phyloP scores from a whole-genome alignment of 2,329 filamentous ascomycete genomes.

The Calonectria pseudoturangicola region DNA sequence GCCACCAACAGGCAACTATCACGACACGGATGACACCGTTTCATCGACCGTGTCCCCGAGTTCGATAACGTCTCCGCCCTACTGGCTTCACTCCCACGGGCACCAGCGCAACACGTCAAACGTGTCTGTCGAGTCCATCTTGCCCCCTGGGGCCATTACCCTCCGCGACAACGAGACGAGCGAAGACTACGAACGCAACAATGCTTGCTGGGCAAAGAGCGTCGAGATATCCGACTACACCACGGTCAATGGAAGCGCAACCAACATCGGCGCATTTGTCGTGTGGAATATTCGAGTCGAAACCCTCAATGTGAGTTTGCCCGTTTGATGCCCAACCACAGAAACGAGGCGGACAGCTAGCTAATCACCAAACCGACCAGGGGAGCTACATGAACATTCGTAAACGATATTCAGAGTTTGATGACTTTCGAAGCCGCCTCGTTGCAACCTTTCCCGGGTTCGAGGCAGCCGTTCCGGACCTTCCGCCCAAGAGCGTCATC shows the following conservation, averaged over 20 bases:
- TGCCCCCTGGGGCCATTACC: slow-evolving; percentile 74
- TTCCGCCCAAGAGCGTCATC: slow-evolving; percentile 94
- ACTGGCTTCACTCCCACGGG: slow-evolving; percentile 62
- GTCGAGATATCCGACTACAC: slow-evolving; percentile 76
- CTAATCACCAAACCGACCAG: slow-evolving; percentile 60
- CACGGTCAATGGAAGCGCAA: slow-evolving; percentile 73
- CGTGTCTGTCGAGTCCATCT: slow-evolving; percentile 68
- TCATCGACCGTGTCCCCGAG: slow-evolving; percentile 53
- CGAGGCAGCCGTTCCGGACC: slow-evolving; percentile 87
- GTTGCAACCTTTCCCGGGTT: slow-evolving; percentile 89
- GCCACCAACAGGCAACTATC: slow-evolving; percentile 35
- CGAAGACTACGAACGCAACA: slow-evolving; percentile 70
- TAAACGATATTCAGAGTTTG: slow-evolving; percentile 94
- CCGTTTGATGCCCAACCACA: neutral
- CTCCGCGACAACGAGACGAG: slow-evolving; percentile 77
- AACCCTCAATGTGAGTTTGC: slow-evolving; percentile 80
- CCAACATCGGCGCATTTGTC: slow-evolving; percentile 88
- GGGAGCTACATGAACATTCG: slow-evolving; percentile 77
- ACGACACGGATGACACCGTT: slow-evolving; percentile 46
- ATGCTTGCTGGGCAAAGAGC: slow-evolving; percentile 79
- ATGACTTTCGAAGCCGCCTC: slow-evolving; percentile 84
- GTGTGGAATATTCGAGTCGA: slow-evolving; percentile 95
- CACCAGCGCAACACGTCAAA: slow-evolving; percentile 65
- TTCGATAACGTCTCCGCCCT: slow-evolving; percentile 64
- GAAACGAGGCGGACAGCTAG: neutral